Conservation (phyloP, 768 basidiomycete species). For the Udeniomyces megalosporus region DNA sequence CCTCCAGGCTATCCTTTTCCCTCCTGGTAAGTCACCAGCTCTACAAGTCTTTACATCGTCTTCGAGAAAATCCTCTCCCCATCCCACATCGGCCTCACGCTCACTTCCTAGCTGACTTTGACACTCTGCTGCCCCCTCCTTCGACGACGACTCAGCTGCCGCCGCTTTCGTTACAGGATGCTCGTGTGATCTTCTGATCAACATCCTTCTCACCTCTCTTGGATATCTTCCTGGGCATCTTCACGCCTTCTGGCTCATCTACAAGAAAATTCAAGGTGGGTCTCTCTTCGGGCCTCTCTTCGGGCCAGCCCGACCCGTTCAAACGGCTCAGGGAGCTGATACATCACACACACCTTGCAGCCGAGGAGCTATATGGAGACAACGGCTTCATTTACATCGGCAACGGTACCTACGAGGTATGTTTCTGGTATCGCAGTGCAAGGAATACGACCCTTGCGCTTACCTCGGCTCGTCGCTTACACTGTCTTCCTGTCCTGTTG, state of each 20-base stretch:
- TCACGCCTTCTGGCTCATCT: slow-evolving; percentile 13
- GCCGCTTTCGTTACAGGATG: slow-evolving; percentile 10
- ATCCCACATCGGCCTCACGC: too few relatives aligned
- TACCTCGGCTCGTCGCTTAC: not conserved
- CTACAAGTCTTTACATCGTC: too few relatives aligned
- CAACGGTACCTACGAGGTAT: slow-evolving; percentile 11
- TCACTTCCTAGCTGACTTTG: too few relatives aligned
- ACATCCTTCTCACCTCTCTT: slow-evolving; percentile 10
- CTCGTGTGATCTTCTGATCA: slow-evolving; percentile 10
- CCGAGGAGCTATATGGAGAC: slow-evolving; percentile 14
- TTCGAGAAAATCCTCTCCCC: too few relatives aligned
- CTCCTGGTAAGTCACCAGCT: too few relatives aligned
- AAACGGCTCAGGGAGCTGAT: not conserved
- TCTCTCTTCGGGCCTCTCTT: not conserved
- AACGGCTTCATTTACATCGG: slow-evolving; percentile 10
- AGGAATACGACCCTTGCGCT: not conserved
- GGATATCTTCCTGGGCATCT: slow-evolving; percentile 9
- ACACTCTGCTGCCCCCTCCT: too few relatives aligned
- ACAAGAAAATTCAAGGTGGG: slow-evolving; percentile 6
- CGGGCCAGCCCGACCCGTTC: too few relatives aligned
- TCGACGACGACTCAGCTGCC: too few relatives aligned
- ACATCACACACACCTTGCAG: not conserved
- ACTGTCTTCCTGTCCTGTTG: not conserved
- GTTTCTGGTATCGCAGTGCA: not conserved
- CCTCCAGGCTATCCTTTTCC: not conserved